Base-by-base conservation (phyloP, 306 rosid species). In the Casuarina cunninghamiana region DNA sequence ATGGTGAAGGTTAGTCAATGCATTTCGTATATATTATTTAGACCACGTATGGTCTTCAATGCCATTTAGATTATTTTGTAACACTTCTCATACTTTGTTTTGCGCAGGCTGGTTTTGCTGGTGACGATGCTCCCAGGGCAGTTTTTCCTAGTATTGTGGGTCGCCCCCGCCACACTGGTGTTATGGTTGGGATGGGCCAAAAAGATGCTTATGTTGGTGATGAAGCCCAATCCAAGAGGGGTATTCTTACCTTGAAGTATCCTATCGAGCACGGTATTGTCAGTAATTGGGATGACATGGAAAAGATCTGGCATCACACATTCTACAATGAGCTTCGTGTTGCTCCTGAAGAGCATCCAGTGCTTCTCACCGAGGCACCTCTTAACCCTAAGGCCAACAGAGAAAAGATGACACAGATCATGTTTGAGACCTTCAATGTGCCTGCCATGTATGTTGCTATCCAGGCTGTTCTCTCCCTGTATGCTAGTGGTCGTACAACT, bases 251-350 rank as follows among this genome's bases (percentile, higher is more conserved):
- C 72, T 87, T 94, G 81, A 94, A 94, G 76, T 94, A 94, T 78
- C 98, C 98, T 50, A 94, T 94, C 80, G 98, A 94, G 90, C 98
- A 94, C 26, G 98, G 98, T 78, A 94, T 94, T 54, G 98, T 94
- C 75, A 94, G 98, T 85, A 94, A 94, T 85, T 94, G 98, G 98
- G 98, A 94, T 86, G 98, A 94, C 87, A 94, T 94, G 98, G 98
- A 94, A 76, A 94, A 94, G 93, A 94, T 94, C 78, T 94, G 98
- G 98, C 98, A 93, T 91, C 98, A 93, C 81, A 93, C 98, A 68
- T 93, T 93, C 88, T 93, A 93, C 90, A 93, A 93, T 73, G 98
- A 93, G 77, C 90, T 93, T 73, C 98, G 98, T 82, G 98, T 93
- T 81, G 98, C 98, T 68, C 98, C 98, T 11, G 98, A 93, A 82